A percentile compares a stretch with the other conserved stretches of the same genome.
Conservation (phyloP, 2,329 filamentous ascomycete species). For the Cladorrhinum sp. region DNA sequence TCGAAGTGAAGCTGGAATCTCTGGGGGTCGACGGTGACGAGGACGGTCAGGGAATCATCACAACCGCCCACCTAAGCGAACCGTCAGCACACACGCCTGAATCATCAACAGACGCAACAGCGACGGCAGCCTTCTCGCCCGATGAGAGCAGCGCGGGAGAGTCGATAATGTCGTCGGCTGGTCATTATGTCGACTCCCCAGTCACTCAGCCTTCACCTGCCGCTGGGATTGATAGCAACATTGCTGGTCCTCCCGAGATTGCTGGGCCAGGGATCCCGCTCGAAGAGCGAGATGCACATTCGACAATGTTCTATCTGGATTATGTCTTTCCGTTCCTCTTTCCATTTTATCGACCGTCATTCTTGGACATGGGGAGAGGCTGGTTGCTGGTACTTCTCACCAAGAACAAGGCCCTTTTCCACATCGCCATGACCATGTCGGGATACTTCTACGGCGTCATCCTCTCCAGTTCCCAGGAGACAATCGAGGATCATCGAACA, state of each 20-base stretch:
- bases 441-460: constrained; percentile 55
- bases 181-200: neutral
- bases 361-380: constrained; percentile 55
- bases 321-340: constrained; percentile 61
- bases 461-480: constrained; percentile 25
- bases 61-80: neutral
- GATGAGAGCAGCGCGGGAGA: neutral
- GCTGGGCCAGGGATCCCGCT: constrained; percentile 5
- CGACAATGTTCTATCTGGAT: constrained; percentile 60
- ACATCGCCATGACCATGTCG: constrained; percentile 54
- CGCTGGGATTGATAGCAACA: neutral
- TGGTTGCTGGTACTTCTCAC: constrained; percentile 59
- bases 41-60: constrained; percentile 18
- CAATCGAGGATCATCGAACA: neutral
- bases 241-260: neutral
- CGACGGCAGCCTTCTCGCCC: neutral
- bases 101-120: neutral
- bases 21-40: constrained; percentile 26
- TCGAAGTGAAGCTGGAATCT: constrained; percentile 32
- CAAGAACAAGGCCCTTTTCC: constrained; percentile 56
- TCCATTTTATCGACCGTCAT: constrained; percentile 58
- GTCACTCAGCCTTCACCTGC: neutral
- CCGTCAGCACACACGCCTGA: neutral
- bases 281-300: constrained; percentile 31
- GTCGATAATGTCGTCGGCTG: neutral